Conservation (phyloP, 2,329 filamentous ascomycete genomes). For the Apiospora pterosperma region DNA sequence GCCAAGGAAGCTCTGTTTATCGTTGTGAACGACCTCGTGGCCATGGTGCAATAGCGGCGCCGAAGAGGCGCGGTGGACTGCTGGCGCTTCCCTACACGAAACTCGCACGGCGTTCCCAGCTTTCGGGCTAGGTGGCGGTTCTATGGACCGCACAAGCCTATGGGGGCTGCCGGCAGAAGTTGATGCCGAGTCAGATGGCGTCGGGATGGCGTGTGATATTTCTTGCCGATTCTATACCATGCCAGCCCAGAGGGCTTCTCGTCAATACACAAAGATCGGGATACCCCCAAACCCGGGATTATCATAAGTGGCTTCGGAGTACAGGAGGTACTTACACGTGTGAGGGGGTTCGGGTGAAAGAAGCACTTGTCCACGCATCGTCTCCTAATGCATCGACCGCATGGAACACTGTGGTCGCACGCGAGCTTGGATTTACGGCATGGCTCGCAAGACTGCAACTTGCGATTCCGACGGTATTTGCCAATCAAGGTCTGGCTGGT, state of each 20-base stretch:
- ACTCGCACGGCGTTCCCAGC: neutral
- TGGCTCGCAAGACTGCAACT: constrained; percentile 31
- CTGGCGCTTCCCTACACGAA: neutral
- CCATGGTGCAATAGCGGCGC: constrained; percentile 23
- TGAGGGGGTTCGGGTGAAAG: constrained; percentile 31
- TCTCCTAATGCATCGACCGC: constrained; percentile 28
- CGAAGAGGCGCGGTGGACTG: constrained; percentile 21
- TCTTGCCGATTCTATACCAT: neutral
- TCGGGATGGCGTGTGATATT: neutral
- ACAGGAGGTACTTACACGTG: constrained; percentile 21
- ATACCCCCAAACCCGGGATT: neutral
- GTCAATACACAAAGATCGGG: neutral
- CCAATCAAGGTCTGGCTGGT: constrained; percentile 20
- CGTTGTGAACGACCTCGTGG: constrained; percentile 14
- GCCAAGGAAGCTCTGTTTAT: constrained; percentile 27
- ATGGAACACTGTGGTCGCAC: constrained; percentile 33
- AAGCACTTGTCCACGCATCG: constrained; percentile 26
- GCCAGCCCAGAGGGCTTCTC: neutral
- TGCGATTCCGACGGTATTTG: constrained; percentile 32
- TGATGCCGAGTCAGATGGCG: neutral
- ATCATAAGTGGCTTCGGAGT: neutral
- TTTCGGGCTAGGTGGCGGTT: neutral
- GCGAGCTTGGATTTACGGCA: constrained; percentile 31
- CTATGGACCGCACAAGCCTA: neutral
- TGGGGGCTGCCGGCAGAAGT: neutral